Conservation (phyloP, 1,284 basidiomycete species). For the Ustilago hordei region DNA sequence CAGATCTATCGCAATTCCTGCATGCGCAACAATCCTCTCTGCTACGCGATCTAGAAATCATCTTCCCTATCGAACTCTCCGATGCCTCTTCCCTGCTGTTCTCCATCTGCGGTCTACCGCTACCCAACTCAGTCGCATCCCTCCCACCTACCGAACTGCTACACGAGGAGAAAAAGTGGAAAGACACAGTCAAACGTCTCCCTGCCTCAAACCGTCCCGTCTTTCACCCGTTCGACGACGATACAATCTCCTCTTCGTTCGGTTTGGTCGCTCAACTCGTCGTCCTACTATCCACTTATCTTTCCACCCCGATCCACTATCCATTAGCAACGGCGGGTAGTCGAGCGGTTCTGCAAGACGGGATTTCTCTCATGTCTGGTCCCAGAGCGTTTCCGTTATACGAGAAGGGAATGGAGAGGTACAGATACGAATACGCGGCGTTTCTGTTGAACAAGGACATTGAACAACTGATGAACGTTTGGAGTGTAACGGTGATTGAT, state of each 20-base stretch:
- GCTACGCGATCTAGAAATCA: constrained; percentile 58
- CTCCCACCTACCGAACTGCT: constrained; percentile 24
- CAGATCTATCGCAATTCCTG: constrained; percentile 15
- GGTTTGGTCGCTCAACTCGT: constrained; percentile 65
- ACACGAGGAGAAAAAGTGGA: constrained; percentile 42
- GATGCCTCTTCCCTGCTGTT: constrained; percentile 64
- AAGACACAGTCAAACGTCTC: constrained; percentile 24
- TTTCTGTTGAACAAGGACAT: constrained; percentile 97
- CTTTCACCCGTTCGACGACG: constrained; percentile 53
- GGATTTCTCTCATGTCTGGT: constrained; percentile 66
- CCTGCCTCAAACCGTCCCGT: constrained; percentile 15
- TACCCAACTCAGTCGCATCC: constrained; percentile 59
- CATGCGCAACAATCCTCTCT: constrained; percentile 49
- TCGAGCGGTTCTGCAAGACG: constrained; percentile 60
- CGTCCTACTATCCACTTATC: constrained; percentile 57
- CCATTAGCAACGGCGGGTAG: constrained; percentile 63
- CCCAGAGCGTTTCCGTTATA: constrained; percentile 78
- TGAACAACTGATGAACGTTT: constrained; percentile 73
- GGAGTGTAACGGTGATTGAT: constrained; percentile 78
- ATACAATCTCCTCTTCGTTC: constrained; percentile 56
- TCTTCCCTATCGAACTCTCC: constrained; percentile 66
- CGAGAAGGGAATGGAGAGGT: constrained; percentile 91
- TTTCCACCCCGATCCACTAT: constrained; percentile 61
- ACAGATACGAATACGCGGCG: constrained; percentile 97
- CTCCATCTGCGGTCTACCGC: constrained; percentile 59